phyloP scores from a whole-genome alignment of 1,139 yeast species.

The Saccharomyces hybrid region DNA sequence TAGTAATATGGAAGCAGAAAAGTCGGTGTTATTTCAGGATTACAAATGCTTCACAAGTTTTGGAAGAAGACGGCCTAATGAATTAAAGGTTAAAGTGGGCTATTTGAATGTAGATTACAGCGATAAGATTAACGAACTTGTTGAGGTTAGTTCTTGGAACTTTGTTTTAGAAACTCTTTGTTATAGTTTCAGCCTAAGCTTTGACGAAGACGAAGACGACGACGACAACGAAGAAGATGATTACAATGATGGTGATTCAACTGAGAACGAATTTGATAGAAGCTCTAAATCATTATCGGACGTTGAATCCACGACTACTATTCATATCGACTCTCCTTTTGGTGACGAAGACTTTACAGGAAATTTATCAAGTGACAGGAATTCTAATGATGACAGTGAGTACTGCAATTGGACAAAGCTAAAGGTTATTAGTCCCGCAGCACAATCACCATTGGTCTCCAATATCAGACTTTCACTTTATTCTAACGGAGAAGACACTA shows the following conservation, averaged over 20 bases:
- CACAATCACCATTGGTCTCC: background rate
- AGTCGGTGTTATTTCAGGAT: conserved; percentile 21
- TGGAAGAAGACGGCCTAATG: conserved; percentile 21
- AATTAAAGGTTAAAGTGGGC: conserved; percentile 29
- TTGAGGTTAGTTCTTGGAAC: conserved; percentile 27
- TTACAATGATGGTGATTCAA: conserved; percentile 6
- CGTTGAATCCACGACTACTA: conserved; percentile 9
- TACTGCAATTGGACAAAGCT: background rate
- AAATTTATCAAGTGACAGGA: background rate
- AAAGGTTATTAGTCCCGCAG: background rate
- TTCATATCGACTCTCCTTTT: conserved; percentile 9
- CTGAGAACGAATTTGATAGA: conserved; percentile 6
- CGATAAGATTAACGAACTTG: conserved; percentile 24
- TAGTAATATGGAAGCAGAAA: conserved; percentile 19
- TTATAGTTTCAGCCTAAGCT: conserved; percentile 24
- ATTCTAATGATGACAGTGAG: background rate
- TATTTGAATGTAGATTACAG: conserved; percentile 28
- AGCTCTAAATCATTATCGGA: conserved; percentile 4
- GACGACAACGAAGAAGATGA: conserved; percentile 23
- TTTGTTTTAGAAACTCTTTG: conserved; percentile 26
- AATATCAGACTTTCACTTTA: background rate
- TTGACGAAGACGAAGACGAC: conserved; percentile 27
- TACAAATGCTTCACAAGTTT: conserved; percentile 14
- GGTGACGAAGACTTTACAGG: background rate
- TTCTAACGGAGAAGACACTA: background rate